These are phyloP conservation scores for Pyricularia sp. DNA, from an alignment of 2,329 filamentous ascomycete species.

Conservation along the genomic window DNA sequence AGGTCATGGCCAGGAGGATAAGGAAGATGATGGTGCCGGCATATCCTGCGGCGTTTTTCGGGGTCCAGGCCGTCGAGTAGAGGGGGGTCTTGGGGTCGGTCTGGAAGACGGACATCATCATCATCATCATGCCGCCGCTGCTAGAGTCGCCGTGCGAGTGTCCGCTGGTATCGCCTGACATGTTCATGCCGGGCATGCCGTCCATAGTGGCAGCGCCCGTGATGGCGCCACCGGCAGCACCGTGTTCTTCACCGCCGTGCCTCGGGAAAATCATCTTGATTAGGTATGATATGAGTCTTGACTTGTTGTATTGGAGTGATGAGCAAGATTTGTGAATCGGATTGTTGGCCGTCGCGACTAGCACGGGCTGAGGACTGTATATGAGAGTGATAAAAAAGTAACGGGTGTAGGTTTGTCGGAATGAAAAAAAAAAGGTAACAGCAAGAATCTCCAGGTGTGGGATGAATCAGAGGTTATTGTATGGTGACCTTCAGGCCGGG, in stretches of 20 bases:
- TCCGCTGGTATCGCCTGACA: conserved; percentile 5
- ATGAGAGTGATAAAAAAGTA: neutral
- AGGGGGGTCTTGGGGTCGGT: conserved; percentile 38
- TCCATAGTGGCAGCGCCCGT: conserved; percentile 5
- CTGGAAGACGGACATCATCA: conserved; percentile 49
- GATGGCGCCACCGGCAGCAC: neutral
- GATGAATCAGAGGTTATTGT: neutral
- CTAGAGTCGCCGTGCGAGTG: neutral
- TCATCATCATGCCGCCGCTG: conserved; percentile 5
- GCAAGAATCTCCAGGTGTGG: neutral
- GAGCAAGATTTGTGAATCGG: neutral
- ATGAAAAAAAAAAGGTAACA: neutral
- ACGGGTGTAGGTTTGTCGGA: neutral
- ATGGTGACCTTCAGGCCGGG: neutral
- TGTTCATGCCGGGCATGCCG: conserved; percentile 17
- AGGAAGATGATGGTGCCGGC: conserved; percentile 90
- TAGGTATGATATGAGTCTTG: neutral
- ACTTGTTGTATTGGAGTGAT: neutral
- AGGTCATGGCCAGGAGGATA: conserved; percentile 61
- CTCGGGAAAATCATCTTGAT: conserved; percentile 7
- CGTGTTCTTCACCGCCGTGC: conserved; percentile 6
- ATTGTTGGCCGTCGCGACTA: neutral
- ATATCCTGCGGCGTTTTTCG: conserved; percentile 59
- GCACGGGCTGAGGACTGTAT: neutral
- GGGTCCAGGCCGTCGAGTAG: conserved; percentile 63